Evolutionary conservation across 129 eudicot species (phyloP), one percentile per base, ranked within the genome.

Genomic region (Chrysanthemum lavandulifolium): DNA sequence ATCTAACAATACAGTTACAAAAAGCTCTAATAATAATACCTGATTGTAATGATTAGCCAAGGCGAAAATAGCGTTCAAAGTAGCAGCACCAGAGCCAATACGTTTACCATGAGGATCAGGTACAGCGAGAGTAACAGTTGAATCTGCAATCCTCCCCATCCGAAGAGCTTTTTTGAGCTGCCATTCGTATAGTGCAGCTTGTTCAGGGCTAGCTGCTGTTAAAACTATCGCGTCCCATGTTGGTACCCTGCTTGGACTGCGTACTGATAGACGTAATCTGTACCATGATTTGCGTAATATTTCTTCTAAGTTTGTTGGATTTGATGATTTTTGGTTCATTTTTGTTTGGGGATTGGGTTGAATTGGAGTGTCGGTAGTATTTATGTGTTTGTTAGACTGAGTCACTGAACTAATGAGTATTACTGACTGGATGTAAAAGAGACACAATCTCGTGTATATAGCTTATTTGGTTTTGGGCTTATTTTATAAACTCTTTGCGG

Each of bases 51-150:
- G 79, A 36, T 71, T 53, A 10, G 89, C 86, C 19, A 90, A 85
- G 58, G 87, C 88, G 53, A 48, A 76, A 65, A 90, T 77, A 76
- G 97, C 95, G 76, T 87, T 83, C 31, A 90, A 91, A 56, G 97
- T 90, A 33, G 91, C 99, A 10, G 96, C 97, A 19, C 99, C 97
- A n/a, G 99, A 95, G 27, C 97, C 99, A 69, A 95, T 95, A 36
- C 99, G 94, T 11, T 79, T 85, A 11, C 96, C 99, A 0, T 84
- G 65, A 2, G 97, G 97, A 31, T 90, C 99, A 25, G 97, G 97
- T 9, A 95, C 99, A 9, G 97, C 93, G 3, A 95, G 94, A 31
- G 96, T 90, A 15, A 88, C 83, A 11, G 99, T 95, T 31, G 89
- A 79, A 0, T 73, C 63, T 2, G 99, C 86, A 51, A 95, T 85